Evolutionary conservation across 768 basidiomycete genomes (phyloP).

Genomic region (Cantharellus anzutake): DNA sequence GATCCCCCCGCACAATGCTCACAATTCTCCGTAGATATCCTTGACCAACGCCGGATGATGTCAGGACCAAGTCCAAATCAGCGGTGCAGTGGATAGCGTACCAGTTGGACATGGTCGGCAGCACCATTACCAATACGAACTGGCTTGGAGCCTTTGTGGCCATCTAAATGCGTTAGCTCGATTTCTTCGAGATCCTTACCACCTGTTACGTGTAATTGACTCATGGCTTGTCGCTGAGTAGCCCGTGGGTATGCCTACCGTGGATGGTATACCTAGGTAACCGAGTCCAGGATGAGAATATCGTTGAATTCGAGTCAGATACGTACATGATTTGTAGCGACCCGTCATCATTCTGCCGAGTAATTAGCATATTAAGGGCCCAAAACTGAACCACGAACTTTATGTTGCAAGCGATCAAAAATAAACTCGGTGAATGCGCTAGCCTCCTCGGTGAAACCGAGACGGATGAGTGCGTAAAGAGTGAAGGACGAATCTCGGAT

Average conservation of each 20-base stretch:
- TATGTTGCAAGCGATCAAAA: conserved; percentile 58
- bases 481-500: conserved; percentile 96
- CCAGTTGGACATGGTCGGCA: conserved; percentile 80
- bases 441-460: conserved; percentile 89
- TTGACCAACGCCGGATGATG: conserved; percentile 13
- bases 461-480: conserved; percentile 78
- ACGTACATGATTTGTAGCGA: conserved; percentile 80
- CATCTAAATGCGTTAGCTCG: conserved; percentile 74
- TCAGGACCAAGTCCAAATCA: conserved; percentile 2
- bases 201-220: conserved; percentile 19
- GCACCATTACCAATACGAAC: conserved; percentile 93
- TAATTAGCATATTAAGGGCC: not conserved
- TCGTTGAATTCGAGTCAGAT: not conserved
- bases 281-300: not conserved
- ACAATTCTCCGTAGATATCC: conserved; percentile 97
- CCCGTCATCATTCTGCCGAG: conserved; percentile 52
- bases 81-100: conserved; percentile 15
- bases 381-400: conserved; percentile 14
- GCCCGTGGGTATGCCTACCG: conserved; percentile 23
- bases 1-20: conserved; percentile 11
- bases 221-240: not conserved
- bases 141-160: conserved; percentile 33
- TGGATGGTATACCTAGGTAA: conserved; percentile 62
- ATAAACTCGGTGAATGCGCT: conserved; percentile 89
- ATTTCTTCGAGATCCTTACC: conserved; percentile 68